Percentiles rank a stretch among this genome's conserved stretches.
These are phyloP conservation scores for Fraxinus velutina DNA, from an alignment of 305 asterid species.

Conservation along the genomic window DNA sequence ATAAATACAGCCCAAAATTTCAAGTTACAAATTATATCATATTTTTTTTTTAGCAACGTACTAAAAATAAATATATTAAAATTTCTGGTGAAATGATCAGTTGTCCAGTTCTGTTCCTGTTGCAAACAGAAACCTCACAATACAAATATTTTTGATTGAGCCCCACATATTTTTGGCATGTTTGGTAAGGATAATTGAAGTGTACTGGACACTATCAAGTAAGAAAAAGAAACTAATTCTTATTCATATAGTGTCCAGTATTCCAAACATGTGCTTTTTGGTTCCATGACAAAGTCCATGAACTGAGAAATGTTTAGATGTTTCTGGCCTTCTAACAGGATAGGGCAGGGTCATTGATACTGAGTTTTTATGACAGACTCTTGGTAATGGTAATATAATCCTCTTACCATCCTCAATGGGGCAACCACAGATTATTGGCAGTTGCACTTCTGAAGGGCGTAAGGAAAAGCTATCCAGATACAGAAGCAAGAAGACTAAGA, in stretches of 20 bases:
- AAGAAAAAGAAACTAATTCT: background rate
- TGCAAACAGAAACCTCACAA: background rate
- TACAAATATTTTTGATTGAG: conserved; percentile 1
- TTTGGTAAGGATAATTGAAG: background rate
- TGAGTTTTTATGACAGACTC: conserved; percentile 49
- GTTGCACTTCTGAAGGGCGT: conserved; percentile 33
- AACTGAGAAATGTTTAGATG: conserved; percentile 37
- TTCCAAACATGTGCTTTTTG: conserved; percentile 12
- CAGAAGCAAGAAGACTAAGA: conserved; percentile 45
- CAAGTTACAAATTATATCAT: background rate
- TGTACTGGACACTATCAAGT: background rate
- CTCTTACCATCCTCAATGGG: conserved; percentile 34
- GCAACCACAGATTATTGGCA: conserved; percentile 28
- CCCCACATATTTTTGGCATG: background rate
- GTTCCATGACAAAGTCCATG: conserved; percentile 22
- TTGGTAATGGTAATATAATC: conserved; percentile 38
- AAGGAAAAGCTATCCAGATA: conserved; percentile 43
- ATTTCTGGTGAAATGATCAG: background rate
- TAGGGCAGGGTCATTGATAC: conserved; percentile 35
- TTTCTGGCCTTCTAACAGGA: conserved; percentile 42
- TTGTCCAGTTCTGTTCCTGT: background rate
- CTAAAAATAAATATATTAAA: background rate
- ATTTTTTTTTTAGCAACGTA: background rate
- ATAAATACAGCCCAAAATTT: background rate
- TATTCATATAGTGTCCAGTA: background rate